Conservation (phyloP, 108 stramenopile genomes). For the Skeletonema tropicum region DNA sequence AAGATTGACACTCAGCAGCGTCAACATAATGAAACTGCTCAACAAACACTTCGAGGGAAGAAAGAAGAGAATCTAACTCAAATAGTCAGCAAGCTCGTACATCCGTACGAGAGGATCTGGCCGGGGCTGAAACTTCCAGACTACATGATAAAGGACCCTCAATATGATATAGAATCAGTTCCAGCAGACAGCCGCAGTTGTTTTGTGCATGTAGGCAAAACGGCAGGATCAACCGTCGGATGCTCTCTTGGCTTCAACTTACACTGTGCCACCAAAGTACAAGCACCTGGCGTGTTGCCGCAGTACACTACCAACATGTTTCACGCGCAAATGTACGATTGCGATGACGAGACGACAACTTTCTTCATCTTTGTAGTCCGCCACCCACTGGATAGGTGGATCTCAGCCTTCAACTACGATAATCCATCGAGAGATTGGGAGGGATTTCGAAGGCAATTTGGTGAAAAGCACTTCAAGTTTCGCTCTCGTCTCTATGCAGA, state of each 20-base stretch:
- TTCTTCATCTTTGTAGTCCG: slow-evolving; percentile 39
- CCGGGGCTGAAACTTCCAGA: slow-evolving; percentile 16
- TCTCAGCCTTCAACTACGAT: slow-evolving; percentile 50
- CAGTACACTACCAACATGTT: slow-evolving; percentile 33
- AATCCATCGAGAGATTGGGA: slow-evolving; percentile 34
- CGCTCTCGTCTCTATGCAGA: slow-evolving; percentile 20
- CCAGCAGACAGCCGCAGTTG: slow-evolving; percentile 25
- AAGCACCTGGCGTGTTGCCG: slow-evolving; percentile 23
- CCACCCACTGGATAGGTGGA: slow-evolving; percentile 33
- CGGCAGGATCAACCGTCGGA: slow-evolving; percentile 42
- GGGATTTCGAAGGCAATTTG: slow-evolving; percentile 1
- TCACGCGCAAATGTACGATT: slow-evolving; percentile 42
- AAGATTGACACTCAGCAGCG: background rate
- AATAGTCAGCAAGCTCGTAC: background rate
- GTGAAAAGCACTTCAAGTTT: slow-evolving; percentile 23
- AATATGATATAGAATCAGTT: slow-evolving; percentile 9
- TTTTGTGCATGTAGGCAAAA: slow-evolving; percentile 45
- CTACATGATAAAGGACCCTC: slow-evolving; percentile 30
- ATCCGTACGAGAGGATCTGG: slow-evolving; percentile 20
- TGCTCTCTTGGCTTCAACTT: slow-evolving; percentile 43
- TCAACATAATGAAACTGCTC: background rate
- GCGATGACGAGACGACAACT: slow-evolving; percentile 25
- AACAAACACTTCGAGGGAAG: background rate
- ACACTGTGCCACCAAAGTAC: slow-evolving; percentile 27
- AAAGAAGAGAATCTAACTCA: background rate